Evolutionary conservation across 2,329 filamentous ascomycete genomes (phyloP).

Genomic region (Monascus ruber): DNA sequence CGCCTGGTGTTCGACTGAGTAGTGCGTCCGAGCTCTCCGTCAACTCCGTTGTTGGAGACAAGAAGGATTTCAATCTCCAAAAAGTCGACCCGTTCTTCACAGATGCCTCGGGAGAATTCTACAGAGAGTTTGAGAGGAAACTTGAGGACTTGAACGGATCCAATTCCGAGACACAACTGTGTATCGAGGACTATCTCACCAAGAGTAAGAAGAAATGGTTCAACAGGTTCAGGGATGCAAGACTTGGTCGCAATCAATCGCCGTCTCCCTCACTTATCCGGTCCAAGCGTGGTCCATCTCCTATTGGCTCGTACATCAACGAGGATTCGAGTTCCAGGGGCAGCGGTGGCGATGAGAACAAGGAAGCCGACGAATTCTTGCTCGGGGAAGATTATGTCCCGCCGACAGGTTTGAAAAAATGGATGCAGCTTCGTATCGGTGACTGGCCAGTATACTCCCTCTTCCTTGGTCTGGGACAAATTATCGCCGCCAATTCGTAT

Average conservation of each 20-base stretch:
- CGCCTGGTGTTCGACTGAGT: slow-evolving; percentile 23
- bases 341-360: slow-evolving; percentile 18
- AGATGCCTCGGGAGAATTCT: slow-evolving; percentile 52
- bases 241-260: slow-evolving; percentile 41
- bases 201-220: slow-evolving; percentile 60
- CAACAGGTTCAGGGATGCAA: slow-evolving; percentile 45
- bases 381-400: slow-evolving; percentile 46
- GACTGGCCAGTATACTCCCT: slow-evolving; percentile 55
- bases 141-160: slow-evolving; percentile 44
- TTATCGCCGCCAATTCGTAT: slow-evolving; percentile 55
- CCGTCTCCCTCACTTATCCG: slow-evolving; percentile 23
- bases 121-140: slow-evolving; percentile 46
- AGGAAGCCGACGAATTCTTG: slow-evolving; percentile 43
- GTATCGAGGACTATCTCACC: slow-evolving; percentile 54
- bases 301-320: slow-evolving; percentile 30
- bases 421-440: slow-evolving; percentile 46
- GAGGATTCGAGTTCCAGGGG: slow-evolving; percentile 25
- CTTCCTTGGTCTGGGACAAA: slow-evolving; percentile 50
- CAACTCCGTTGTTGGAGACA: slow-evolving; percentile 47
- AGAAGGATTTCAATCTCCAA: slow-evolving; percentile 51
- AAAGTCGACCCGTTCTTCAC: slow-evolving; percentile 59
- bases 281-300: slow-evolving; percentile 23
- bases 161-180: slow-evolving; percentile 48
- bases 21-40: slow-evolving; percentile 42
- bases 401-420: slow-evolving; percentile 44